Evolutionary conservation across 2,329 filamentous ascomycete genomes (phyloP), one percentile per base, ranked within the genome.

Genomic region (Stenocarpella maydis): DNA sequence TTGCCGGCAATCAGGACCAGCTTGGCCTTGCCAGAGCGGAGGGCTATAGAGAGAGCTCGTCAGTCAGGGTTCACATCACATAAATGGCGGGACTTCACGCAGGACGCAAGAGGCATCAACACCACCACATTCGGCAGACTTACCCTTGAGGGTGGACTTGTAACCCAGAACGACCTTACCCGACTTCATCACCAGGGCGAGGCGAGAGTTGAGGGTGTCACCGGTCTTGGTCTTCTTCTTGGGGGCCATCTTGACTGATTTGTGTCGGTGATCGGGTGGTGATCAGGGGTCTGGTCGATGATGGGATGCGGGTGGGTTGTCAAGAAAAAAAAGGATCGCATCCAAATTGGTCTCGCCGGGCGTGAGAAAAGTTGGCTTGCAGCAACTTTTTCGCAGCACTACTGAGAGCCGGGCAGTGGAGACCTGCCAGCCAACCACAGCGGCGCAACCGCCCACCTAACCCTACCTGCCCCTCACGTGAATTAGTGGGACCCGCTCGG

Each of bases 11-110:
- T 94, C 82, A 95, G 77, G 83, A 98, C 93, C 76, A 98, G 91
- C 92, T 98, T 98, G 84, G 96, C 96, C 91, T 98, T 98, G 85
- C 95, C 95, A 77, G 91, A 92, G 80, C 95, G 93, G 78, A 98
- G 92, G 77, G 88, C 92, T 98, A 24, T n/a, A 37, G 12, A 2
- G 21, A 97, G 81, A 96, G 88, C 67, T 78, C 78, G 55, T 80
- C 80, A 78, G 81, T 81, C 6, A 49, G 28, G 21, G 12, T 37
- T 7, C 43, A 37, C 43, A 49, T 37, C 34, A 12, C 34, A 37
- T 37, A 2, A 37, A 5, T n/a, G n/a, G n/a, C n/a, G n/a, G 2
- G 9, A 8, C 12, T 37, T 37, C 34, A 12, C 7, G 5, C 5
- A 37, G 10, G 34, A 37, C 9, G 34, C 34, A 10, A n/a, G 15